Conservation (phyloP, 2,329 filamentous ascomycete species). For the Claviceps digitariae region DNA sequence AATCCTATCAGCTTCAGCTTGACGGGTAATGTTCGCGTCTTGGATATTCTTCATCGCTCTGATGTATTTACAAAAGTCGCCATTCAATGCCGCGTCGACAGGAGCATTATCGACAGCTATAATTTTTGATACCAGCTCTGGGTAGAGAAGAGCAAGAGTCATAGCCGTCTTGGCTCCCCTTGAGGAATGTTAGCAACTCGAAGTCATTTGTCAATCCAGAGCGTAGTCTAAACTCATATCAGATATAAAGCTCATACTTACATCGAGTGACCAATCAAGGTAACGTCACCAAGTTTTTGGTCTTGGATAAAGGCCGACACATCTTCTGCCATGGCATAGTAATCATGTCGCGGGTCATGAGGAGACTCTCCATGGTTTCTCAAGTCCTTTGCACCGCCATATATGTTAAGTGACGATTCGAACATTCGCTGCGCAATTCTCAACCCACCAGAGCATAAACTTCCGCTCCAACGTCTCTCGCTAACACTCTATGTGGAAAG, state of each 20-base stretch:
- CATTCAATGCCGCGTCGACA: constrained; percentile 60
- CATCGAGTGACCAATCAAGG: constrained; percentile 91
- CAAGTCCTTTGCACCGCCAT: constrained; percentile 48
- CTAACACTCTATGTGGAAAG: constrained; percentile 47
- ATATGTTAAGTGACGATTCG: not conserved
- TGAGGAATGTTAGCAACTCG: not conserved
- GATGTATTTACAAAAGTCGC: constrained; percentile 67
- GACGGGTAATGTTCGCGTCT: constrained; percentile 48
- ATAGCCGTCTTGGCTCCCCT: constrained; percentile 90
- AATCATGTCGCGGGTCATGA: constrained; percentile 64
- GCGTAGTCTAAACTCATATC: not conserved
- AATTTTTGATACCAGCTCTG: constrained; percentile 53
- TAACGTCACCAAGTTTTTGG: constrained; percentile 55
- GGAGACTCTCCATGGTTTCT: constrained; percentile 89
- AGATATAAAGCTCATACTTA: constrained; percentile 21
- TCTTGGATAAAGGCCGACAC: constrained; percentile 64
- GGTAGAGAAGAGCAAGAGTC: constrained; percentile 63
- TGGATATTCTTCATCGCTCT: constrained; percentile 77
- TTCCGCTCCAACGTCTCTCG: constrained; percentile 64
- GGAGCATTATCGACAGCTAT: constrained; percentile 89
- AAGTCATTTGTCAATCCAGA: not conserved
- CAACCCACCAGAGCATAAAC: constrained; percentile 64
- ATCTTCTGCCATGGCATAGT: constrained; percentile 69
- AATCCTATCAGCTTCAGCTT: constrained; percentile 69
- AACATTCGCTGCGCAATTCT: not conserved